Evolutionary conservation across 73 alveolate genomes (phyloP), one percentile per base, ranked within the genome.

Genomic region (Paramecium caudatum): DNA sequence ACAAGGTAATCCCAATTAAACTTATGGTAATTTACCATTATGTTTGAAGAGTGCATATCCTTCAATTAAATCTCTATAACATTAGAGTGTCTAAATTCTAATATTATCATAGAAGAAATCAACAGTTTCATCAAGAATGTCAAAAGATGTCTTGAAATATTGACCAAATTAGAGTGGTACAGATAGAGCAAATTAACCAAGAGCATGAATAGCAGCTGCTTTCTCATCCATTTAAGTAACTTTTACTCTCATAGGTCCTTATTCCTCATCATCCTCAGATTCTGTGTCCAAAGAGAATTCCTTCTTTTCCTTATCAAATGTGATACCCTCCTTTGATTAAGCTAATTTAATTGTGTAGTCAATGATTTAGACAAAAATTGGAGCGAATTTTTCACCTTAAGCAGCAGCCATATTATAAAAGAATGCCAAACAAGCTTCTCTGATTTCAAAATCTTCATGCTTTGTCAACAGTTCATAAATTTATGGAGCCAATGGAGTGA

Each of bases 181-280:
- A 3, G 90, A 47, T 3, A 86, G 61, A 3, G 90, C 93, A 65
- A 86, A 86, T 86, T 86, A 8, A 61, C 93, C 93, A 34, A 86
- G 23, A n/a, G 93, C 93, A 37, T 70, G 82, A 4, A 86, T 86
- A 2, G 93, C 93, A 62, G 93, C 93, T 12, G 93, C 82, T 25
- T 86, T 63, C 47, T 86, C 93, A 62, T 62, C 82, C 74, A 86
- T 78, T 39, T 43, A 63, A 17, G 82, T 55, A 5, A 78, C 84
- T 41, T 62, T 86, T 16, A 84, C 74, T 25, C 84, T 86, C 61
- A 86, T 49, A 25, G 90, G 90, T 49, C 90, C 84, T 25, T 43
- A 43, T 13, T 86, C 27, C 37, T 62, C 85, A 41, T 86, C 93
- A 43, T 37, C 93, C 45, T 65, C 93, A 23, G 90, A 62, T 2